Conservation (phyloP, 169 alveolate species). For the Cryptosporidium bovis region DNA sequence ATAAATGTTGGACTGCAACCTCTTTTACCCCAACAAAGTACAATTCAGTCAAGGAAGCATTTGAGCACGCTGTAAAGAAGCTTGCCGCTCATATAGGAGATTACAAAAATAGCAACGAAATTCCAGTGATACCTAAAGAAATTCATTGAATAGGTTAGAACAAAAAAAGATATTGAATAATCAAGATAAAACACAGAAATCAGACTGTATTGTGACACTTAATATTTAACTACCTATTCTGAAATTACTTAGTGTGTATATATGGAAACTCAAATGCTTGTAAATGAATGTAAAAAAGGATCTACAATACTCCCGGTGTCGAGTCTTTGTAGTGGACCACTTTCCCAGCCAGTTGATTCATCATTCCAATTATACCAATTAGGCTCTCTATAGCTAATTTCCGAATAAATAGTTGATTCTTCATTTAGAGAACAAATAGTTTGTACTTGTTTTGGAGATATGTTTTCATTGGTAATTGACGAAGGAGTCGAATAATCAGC, state of each 20-base stretch:
- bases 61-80: constrained; percentile 44
- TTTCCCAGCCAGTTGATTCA: constrained; percentile 23
- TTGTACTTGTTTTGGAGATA: constrained; percentile 20
- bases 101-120: constrained; percentile 55
- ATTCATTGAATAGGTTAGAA: background rate
- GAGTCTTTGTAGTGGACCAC: constrained; percentile 22
- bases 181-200: no score
- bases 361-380: constrained; percentile 70
- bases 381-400: constrained; percentile 64
- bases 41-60: constrained; percentile 57
- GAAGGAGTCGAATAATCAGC: constrained; percentile 47
- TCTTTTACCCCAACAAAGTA: constrained; percentile 63
- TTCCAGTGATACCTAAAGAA: constrained; percentile 42
- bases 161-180: background rate
- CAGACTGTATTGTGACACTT: no score
- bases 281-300: constrained; percentile 53
- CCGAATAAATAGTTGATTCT: constrained; percentile 26
- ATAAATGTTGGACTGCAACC: constrained; percentile 73
- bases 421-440: constrained; percentile 27
- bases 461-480: constrained; percentile 9
- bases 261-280: constrained; percentile 10
- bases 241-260: no score
- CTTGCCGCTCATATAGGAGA: constrained; percentile 58
- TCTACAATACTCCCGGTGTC: constrained; percentile 60
- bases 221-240: no score